These are phyloP conservation scores for Dothistroma septosporum DNA, from an alignment of 2,329 filamentous ascomycete genomes.

Conservation along the genomic window DNA sequence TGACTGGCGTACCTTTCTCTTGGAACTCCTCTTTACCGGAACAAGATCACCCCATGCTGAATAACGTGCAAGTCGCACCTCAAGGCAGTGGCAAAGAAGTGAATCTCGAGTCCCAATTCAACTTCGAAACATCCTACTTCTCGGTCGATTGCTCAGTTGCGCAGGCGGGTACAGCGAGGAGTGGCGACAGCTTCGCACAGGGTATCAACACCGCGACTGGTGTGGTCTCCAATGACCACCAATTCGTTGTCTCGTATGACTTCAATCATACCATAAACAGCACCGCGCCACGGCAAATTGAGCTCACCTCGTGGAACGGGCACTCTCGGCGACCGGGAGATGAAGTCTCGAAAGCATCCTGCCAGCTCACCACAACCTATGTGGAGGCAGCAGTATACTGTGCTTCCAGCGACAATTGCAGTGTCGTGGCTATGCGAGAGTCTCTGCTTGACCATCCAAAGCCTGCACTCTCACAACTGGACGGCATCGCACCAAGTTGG, in stretches of 20 bases:
- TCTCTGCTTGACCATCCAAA: constrained; percentile 8
- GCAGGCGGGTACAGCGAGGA: neutral
- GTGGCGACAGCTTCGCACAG: neutral
- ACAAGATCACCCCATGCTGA: neutral
- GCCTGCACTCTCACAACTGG: constrained; percentile 6
- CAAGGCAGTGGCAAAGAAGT: neutral
- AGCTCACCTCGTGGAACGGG: constrained; percentile 7
- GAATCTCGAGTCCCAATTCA: constrained; percentile 10
- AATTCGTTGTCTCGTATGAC: constrained; percentile 10
- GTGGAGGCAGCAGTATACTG: constrained; percentile 11
- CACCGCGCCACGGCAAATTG: constrained; percentile 5
- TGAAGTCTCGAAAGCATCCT: constrained; percentile 6
- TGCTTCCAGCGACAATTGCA: constrained; percentile 7
- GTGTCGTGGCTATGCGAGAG: constrained; percentile 7
- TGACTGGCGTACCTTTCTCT: constrained; percentile 9
- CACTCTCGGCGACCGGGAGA: neutral
- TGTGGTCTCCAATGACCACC: constrained; percentile 8
- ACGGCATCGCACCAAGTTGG: constrained; percentile 8
- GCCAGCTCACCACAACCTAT: constrained; percentile 10
- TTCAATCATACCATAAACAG: constrained; percentile 11
- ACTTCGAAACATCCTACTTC: constrained; percentile 14
- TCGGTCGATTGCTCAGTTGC: constrained; percentile 6
- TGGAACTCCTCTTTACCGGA: neutral
- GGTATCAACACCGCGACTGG: constrained; percentile 6
- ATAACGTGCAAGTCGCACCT: neutral